Evolutionary conservation across 495 filamentous ascomycete species (phyloP).

Genomic region (Pseudotulostoma volvatum): DNA sequence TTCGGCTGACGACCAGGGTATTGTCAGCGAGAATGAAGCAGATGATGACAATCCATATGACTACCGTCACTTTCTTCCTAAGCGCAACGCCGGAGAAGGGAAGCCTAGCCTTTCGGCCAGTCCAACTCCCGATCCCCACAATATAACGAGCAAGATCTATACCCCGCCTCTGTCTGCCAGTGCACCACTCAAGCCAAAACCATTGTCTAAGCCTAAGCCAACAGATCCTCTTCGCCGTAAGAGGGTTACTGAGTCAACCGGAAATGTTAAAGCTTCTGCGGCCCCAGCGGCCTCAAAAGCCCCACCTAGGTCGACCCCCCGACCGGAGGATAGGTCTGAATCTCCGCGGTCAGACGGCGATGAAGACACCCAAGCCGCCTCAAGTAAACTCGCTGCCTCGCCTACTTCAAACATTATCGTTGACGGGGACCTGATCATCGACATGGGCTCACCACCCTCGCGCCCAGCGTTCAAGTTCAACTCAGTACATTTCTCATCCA

Average conservation of each 20-base stretch:
- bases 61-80: conserved; percentile 39
- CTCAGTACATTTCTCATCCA: conserved; percentile 27
- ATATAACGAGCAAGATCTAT: conserved; percentile 1
- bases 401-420: conserved; percentile 31
- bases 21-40: conserved; percentile 25
- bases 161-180: conserved; percentile 9
- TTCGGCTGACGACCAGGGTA: conserved; percentile 25
- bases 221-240: conserved; percentile 23
- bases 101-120: conserved; percentile 20
- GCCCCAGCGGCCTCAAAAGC: conserved; percentile 6
- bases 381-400: conserved; percentile 22
- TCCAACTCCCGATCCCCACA: conserved; percentile 24
- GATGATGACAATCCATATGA: conserved; percentile 42
- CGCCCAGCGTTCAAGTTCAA: conserved; percentile 23
- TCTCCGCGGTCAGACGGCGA: conserved; percentile 21
- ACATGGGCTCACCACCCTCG: conserved; percentile 31
- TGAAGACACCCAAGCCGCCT: conserved; percentile 11
- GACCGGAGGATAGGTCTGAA: conserved; percentile 11
- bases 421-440: conserved; percentile 33
- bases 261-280: conserved; percentile 3
- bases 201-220: conserved; percentile 18
- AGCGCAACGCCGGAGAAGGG: conserved; percentile 18
- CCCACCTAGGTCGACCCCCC: conserved; percentile 2
- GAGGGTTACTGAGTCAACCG: conserved; percentile 8
- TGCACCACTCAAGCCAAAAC: conserved; percentile 15